These are phyloP conservation scores for Camellia oleifera DNA, from an alignment of 179 eudicot genomes.

Conservation along the genomic window DNA sequence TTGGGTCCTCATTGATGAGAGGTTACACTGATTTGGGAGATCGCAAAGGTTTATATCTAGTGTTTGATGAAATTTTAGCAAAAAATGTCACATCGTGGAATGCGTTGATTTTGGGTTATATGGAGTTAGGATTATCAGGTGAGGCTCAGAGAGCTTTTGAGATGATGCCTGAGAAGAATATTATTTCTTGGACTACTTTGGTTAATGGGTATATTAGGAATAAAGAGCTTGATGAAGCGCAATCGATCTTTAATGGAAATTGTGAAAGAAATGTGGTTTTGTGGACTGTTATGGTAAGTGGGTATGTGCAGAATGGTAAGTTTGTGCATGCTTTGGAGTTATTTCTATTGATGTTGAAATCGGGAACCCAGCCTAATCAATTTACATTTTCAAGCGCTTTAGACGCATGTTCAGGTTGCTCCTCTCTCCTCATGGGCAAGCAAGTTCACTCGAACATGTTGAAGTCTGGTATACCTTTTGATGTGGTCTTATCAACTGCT, in stretches of 20 bases:
- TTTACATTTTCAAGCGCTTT: constrained; percentile 62
- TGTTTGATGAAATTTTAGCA: constrained; percentile 48
- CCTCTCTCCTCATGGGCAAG: constrained; percentile 48
- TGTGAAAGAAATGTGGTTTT: constrained; percentile 50
- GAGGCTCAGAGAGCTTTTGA: constrained; percentile 54
- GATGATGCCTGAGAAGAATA: constrained; percentile 53
- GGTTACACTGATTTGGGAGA: constrained; percentile 49
- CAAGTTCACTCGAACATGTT: constrained; percentile 55
- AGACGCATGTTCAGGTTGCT: constrained; percentile 70
- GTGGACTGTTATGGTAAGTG: constrained; percentile 78
- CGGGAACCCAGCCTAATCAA: constrained; percentile 49
- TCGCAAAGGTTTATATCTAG: constrained; percentile 30
- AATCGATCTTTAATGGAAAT: constrained; percentile 42
- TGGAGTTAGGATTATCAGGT: constrained; percentile 53
- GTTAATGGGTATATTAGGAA: constrained; percentile 64
- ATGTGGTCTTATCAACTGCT: constrained; percentile 50
- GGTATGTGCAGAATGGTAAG: constrained; percentile 40
- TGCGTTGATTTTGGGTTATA: constrained; percentile 63
- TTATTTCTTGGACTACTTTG: constrained; percentile 67
- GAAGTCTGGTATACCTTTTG: constrained; percentile 45
- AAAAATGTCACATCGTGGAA: constrained; percentile 59
- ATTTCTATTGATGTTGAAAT: constrained; percentile 47
- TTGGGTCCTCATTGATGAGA: constrained; percentile 68
- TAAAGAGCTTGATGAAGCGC: constrained; percentile 42
- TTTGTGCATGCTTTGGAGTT: constrained; percentile 45